These are phyloP conservation scores for Wickerhamomyces rabaulensis DNA, from an alignment of 805 yeast genomes.

Conservation along the genomic window DNA sequence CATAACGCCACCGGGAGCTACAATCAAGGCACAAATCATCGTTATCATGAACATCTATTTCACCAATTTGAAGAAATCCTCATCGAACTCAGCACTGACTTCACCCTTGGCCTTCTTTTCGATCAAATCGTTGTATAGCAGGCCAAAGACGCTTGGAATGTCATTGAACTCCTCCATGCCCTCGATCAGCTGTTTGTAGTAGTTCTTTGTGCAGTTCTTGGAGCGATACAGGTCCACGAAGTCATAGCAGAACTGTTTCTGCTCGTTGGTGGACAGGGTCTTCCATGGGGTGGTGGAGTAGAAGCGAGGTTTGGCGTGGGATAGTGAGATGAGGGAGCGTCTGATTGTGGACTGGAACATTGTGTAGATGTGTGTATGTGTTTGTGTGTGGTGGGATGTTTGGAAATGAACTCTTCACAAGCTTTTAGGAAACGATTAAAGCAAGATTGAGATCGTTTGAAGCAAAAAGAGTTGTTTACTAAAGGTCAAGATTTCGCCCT, in stretches of 20 bases:
- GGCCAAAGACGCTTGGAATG: slow-evolving; percentile 33
- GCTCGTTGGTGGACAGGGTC: slow-evolving; percentile 20
- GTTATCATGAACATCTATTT: neutral
- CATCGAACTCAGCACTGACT: slow-evolving; percentile 20
- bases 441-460: too few relatives aligned
- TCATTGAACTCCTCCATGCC: slow-evolving; percentile 34
- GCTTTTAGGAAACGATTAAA: too few relatives aligned
- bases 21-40: too few relatives aligned
- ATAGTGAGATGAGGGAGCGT: neutral
- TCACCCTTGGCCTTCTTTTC: slow-evolving; percentile 17
- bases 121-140: slow-evolving; percentile 30
- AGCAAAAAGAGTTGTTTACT: too few relatives aligned
- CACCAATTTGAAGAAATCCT: slow-evolving; percentile 17
- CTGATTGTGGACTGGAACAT: neutral
- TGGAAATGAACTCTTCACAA: too few relatives aligned
- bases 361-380: neutral
- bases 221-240: slow-evolving; percentile 27
- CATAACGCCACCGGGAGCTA: too few relatives aligned
- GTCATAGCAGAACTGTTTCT: slow-evolving; percentile 24
- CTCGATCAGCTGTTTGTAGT: slow-evolving; percentile 28
- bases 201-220: slow-evolving; percentile 31
- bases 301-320: neutral
- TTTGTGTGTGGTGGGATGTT: neutral
- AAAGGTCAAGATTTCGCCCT: too few relatives aligned
- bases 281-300: slow-evolving; percentile 19